A percentile compares a stretch with the other conserved stretches of the same genome.
Evolutionary conservation across 345 rosid genomes (phyloP).

Genomic region (Populus euphratica): DNA sequence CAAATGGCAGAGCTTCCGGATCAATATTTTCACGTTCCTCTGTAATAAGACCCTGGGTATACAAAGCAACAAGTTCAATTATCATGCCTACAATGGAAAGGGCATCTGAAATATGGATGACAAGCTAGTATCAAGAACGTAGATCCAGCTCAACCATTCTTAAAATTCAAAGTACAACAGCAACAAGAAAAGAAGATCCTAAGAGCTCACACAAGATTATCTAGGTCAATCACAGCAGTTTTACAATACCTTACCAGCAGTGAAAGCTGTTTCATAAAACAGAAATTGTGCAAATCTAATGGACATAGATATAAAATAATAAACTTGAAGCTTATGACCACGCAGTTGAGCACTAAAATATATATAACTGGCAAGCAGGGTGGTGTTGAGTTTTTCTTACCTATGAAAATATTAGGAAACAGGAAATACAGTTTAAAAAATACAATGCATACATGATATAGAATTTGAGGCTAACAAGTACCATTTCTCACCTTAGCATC

Average conservation of each 20-base stretch:
- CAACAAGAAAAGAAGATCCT: neutral
- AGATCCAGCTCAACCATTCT: neutral
- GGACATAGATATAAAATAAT: neutral
- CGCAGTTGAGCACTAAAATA: no score
- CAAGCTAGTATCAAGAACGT: constrained; percentile 10
- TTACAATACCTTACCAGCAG: neutral
- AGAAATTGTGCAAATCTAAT: neutral
- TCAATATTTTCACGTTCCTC: constrained; percentile 75
- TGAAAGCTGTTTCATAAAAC: neutral
- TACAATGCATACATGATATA: neutral
- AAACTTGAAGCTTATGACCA: neutral
- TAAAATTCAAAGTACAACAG: neutral
- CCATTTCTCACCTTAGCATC: constrained; percentile 70
- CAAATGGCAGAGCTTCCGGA: constrained; percentile 80
- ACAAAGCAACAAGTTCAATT: constrained; percentile 24
- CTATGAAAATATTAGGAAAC: neutral
- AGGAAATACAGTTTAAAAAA: neutral
- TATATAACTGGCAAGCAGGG: neutral
- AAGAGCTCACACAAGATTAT: neutral
- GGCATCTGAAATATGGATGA: neutral
- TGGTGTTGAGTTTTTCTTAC: no score
- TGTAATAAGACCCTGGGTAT: constrained; percentile 75
- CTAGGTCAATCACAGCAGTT: neutral
- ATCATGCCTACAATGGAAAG: constrained; percentile 5
- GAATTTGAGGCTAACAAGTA: neutral